phyloP scores from a whole-genome alignment of 176 grass and related monocot genomes.

The Zea mays region Zm-B73-REFERENCE-NAM-5.0 NC_050100.1:63061501-63062000 shows the following conservation, averaged over 20 bases:
- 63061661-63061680: no score
- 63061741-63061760: not conserved
- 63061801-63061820: no score
- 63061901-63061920: not conserved
- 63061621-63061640: not conserved
- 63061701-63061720: not conserved
- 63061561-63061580: not conserved
- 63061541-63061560: constrained; percentile 13
- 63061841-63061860: not conserved
- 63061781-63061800: no score
- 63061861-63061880: not conserved
- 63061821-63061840: no score
- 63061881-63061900: not conserved
- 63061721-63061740: not conserved
- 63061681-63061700: no score
- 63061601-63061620: not conserved
- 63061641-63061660: not conserved
- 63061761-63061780: no score
- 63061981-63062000: not conserved
- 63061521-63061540: constrained; percentile 3
- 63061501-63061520: constrained; percentile 35
- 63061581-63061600: constrained; percentile 8
- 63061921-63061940: not conserved
- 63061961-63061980: not conserved
- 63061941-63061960: not conserved